Base-by-base conservation (phyloP, 805 yeast genomes). In the Ogataea kodamae region DNA sequence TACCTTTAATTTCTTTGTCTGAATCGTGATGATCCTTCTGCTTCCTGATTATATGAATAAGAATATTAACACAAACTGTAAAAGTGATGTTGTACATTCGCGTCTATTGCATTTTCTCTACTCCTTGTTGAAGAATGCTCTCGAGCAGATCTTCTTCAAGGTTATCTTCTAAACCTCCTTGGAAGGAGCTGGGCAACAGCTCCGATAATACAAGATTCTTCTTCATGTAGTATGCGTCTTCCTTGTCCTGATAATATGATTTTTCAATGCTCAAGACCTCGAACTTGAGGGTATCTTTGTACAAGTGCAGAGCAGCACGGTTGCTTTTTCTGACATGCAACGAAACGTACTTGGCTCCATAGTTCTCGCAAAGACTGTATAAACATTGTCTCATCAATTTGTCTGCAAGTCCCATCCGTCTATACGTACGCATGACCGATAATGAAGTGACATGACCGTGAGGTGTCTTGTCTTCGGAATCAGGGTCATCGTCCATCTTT, bases 191-290 rank as follows among this genome's bases (percentile, higher is more conserved):
- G 14, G 90, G 88, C 27, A 76, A 41, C 42, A 82, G 63, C 16
- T 79, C 81, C 10, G 79, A 78, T 28, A 78, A 53, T 13, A 65
- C 65, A 45, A 87, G 67, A 2, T 66, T 69, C 55, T 84, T 84
- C 54, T 77, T 78, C 98, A 92, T 92, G 24, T 92, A 82, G 59
- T 89, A 90, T 10, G 98, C 98, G 62, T 92, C 97, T 62, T 92
- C 98, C 19, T 95, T 95, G 61, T 92, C 97, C 33, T 89, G 96
- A 52, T 92, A 92, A 59, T 92, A 92, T n/a, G 82, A 73, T 45
- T 76, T 81, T 50, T 88, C 96, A 39, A 92, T 78, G 25, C 80
- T 75, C 37, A 82, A 68, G 25, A 86, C 92, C 57, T 82, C 89
- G 57, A 92, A 92, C 41, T 74, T 65, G 42, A 92, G 69, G 2